Evolutionary conservation across 169 alveolate genomes (phyloP), one percentile per base, ranked within the genome.

Genomic region (Eimeria sp.): DNA sequence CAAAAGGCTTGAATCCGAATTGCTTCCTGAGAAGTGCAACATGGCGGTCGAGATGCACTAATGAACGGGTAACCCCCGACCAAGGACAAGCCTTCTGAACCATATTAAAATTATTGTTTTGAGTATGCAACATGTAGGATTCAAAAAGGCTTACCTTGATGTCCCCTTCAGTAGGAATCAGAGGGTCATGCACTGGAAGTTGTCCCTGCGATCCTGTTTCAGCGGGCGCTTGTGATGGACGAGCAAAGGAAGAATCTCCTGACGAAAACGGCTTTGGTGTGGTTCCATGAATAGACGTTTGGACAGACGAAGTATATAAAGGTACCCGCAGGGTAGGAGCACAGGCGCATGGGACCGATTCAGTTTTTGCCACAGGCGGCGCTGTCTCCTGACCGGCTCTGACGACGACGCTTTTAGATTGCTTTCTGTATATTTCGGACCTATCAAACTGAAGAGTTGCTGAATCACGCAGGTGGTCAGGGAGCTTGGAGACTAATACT

Each of bases 1-100:
- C 90, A 82, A 33, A 33, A 3, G 33, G 90, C 90, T 82, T 82
- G 90, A 82, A 82, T n/a, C 54, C 54, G 90, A 33, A 54, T 82
- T 14, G 90, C 74, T 33, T 56, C 74, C 90, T 82, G 71, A n/a
- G 49, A 27, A 20, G n/a, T 18, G 54, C 90, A 54, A 56, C 52
- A 54, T 37, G 58, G 49, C 46, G 13, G 68, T 8, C 43, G n/a
- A 46, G 2, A 40, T 40, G 30, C n/a, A 76, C 52, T 46, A 40
- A 25, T 20, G 20, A 6, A 40, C 37, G 23, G 33, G 33, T 13
- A 25, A 76, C 11, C 37, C 85, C 11, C n/a, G n/a, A 46, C 58
- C 4, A 49, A 49, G 64, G 46, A 49, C 11, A 23, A 11, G n/a
- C 2, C 4, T 43, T 8, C 11, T 49, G 33, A 23, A 16, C 1